Evolutionary conservation across 2,329 filamentous ascomycete genomes (phyloP).

Genomic region (Diaporthe humulicola): DNA sequence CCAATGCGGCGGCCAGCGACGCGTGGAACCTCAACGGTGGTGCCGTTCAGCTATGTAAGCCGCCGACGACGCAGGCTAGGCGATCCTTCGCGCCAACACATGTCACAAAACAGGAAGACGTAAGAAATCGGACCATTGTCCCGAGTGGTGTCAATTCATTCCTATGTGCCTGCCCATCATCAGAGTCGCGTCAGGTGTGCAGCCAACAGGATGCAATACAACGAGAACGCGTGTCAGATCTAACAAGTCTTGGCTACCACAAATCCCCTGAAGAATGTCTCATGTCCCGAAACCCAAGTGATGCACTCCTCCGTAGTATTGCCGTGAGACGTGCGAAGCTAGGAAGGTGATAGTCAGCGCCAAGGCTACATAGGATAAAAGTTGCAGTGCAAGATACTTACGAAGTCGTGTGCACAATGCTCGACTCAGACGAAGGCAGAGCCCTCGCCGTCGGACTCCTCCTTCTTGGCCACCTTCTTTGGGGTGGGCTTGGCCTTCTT

Average conservation of each 20-base stretch:
- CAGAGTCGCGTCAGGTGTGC: background rate
- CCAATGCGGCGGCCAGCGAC: background rate
- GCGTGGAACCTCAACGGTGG: conserved; percentile 5
- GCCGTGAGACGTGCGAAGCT: background rate
- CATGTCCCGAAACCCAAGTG: background rate
- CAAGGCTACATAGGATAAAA: background rate
- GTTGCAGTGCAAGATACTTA: background rate
- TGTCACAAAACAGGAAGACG: background rate
- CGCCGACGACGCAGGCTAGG: background rate
- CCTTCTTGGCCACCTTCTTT: conserved; percentile 1
- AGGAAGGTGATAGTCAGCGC: background rate
- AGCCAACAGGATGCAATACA: background rate
- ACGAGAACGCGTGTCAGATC: background rate
- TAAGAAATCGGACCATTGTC: background rate
- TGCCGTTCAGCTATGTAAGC: background rate
- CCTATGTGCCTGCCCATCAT: background rate
- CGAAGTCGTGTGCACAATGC: background rate
- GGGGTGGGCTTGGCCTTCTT: conserved; percentile 21
- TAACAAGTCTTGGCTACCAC: background rate
- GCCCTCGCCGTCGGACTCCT: background rate
- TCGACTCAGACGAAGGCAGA: background rate
- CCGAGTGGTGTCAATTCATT: background rate
- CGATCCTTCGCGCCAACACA: background rate
- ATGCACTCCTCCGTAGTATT: background rate
- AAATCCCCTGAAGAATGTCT: background rate